Conservation (phyloP, 371 early-diverging fungal species). For the Sporodiniella umbellata region DNA sequence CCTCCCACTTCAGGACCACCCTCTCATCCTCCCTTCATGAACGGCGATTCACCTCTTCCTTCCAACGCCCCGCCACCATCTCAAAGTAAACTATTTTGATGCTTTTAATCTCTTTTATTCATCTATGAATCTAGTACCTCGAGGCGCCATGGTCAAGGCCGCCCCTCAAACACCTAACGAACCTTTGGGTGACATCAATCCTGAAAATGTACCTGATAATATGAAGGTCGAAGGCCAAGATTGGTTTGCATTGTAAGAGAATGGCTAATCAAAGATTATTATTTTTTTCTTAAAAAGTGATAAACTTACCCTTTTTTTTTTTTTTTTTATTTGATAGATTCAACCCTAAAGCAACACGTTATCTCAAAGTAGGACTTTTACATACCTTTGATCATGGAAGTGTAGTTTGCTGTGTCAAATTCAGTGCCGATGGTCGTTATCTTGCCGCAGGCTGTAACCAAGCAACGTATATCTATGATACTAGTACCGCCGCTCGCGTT, state of each 20-base stretch:
- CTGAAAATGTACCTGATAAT: constrained; percentile 74
- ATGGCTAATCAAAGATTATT: no score
- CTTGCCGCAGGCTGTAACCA: constrained; percentile 95
- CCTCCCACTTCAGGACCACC: constrained; percentile 24
- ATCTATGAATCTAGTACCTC: neutral
- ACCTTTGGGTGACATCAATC: constrained; percentile 75
- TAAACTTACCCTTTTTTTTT: no score
- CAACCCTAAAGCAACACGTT: constrained; percentile 67
- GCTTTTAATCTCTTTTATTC: neutral
- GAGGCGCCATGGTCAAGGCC: neutral
- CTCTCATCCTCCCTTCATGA: constrained; percentile 33
- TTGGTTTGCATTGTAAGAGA: constrained; percentile 83
- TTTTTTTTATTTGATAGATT: constrained; percentile 44
- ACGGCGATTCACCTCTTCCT: constrained; percentile 38
- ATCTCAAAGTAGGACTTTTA: constrained; percentile 75
- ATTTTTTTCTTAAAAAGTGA: no score
- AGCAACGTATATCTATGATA: constrained; percentile 83
- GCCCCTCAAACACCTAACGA: constrained; percentile 2
- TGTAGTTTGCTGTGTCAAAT: constrained; percentile 95
- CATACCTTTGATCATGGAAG: constrained; percentile 80
- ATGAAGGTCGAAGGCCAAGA: constrained; percentile 87
- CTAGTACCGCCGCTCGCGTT: constrained; percentile 51
- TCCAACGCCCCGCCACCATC: constrained; percentile 36
- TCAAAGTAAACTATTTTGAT: constrained; percentile 23
- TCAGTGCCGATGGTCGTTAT: constrained; percentile 84